Evolutionary conservation across 1,284 basidiomycete genomes (phyloP).

Genomic region (Moesziomyces parantarcticus): DNA sequence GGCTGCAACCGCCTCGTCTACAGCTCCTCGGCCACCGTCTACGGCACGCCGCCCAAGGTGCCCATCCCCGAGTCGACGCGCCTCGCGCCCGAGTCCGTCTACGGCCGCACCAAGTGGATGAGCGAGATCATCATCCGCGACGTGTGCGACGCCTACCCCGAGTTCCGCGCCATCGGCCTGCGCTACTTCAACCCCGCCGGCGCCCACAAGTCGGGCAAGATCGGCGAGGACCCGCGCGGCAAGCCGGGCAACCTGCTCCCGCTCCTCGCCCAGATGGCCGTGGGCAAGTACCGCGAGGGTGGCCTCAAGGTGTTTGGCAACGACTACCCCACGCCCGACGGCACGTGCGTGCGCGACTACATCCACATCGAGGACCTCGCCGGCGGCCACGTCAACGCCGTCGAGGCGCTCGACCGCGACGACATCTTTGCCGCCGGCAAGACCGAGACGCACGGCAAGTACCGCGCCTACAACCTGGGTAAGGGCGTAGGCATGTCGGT

Average conservation of each 20-base stretch:
- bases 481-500: slow-evolving; percentile 93
- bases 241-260: slow-evolving; percentile 95
- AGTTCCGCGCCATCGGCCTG: slow-evolving; percentile 83
- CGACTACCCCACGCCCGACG: slow-evolving; percentile 96
- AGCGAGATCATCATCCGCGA: slow-evolving; percentile 91
- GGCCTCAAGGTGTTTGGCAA: slow-evolving; percentile 94
- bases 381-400: slow-evolving; percentile 88
- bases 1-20: slow-evolving; percentile 89
- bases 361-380: slow-evolving; percentile 96
- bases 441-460: slow-evolving; percentile 71
- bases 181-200: slow-evolving; percentile 98
- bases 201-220: slow-evolving; percentile 92
- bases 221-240: slow-evolving; percentile 95
- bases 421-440: slow-evolving; percentile 70
- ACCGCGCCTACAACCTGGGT: slow-evolving; percentile 95
- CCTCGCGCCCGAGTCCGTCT: slow-evolving; percentile 88
- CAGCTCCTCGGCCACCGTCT: slow-evolving; percentile 98
- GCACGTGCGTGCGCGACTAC: slow-evolving; percentile 85
- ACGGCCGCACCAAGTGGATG: slow-evolving; percentile 96
- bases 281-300: slow-evolving; percentile 84
- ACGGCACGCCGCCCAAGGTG: slow-evolving; percentile 89
- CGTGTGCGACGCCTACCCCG: slow-evolving; percentile 80
- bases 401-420: slow-evolving; percentile 81
- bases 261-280: slow-evolving; percentile 92
- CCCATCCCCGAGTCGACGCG: slow-evolving; percentile 95